Base-by-base conservation (phyloP, 345 rosid species). In the Citrus cavaleriei region DNA sequence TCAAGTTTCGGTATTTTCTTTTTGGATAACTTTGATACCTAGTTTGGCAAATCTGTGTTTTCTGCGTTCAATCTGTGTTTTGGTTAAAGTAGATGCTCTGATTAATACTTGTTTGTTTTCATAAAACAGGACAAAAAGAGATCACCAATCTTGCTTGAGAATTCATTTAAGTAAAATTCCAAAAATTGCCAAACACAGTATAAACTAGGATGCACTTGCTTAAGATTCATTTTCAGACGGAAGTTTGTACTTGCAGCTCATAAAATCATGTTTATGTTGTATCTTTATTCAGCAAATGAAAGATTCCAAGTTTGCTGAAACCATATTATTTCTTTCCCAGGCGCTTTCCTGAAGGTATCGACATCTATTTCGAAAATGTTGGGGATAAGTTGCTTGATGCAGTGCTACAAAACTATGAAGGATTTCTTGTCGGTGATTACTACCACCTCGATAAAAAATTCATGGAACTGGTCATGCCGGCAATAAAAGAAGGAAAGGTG, bases 291-390 rank as follows among this genome's bases (percentile, higher is more conserved):
- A 8, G 46, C 3, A 49, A 49, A 49, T 14, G 55, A 49, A 49
- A 49, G 49, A 62, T 16, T 37, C 2, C 18, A 12, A 46, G 69
- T 62, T 9, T 46, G 5, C 65, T 55, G 14, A 67, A 73, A 28
- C 35, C 51, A 58, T 25, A 7, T 37, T 22, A 59, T 58, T 70
- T 62, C 24, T 37, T 76, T 24, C 6, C 22, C 80, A 86, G 92
- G 81, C 87, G 54, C 81, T 90, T 88, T 67, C 91, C 93, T 28
- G 79, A 87, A 81, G 92, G 92, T 57, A 88, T 91, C 6, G 93
- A 88, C 68, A 85, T 90, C 63, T 90, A 90, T 66, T 90, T 87
- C 7, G 92, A 88, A 62, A 90, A 91, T 66, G 95, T 88, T 21
- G 95, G 93, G 2, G 93, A 92, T 6, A 35, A 35, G 7, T 35